Percentiles rank a stretch among this genome's conserved stretches.
These are phyloP conservation scores for Globisporangium iwayamae DNA, from an alignment of 352 stramenopile species.

Conservation along the genomic window DNA sequence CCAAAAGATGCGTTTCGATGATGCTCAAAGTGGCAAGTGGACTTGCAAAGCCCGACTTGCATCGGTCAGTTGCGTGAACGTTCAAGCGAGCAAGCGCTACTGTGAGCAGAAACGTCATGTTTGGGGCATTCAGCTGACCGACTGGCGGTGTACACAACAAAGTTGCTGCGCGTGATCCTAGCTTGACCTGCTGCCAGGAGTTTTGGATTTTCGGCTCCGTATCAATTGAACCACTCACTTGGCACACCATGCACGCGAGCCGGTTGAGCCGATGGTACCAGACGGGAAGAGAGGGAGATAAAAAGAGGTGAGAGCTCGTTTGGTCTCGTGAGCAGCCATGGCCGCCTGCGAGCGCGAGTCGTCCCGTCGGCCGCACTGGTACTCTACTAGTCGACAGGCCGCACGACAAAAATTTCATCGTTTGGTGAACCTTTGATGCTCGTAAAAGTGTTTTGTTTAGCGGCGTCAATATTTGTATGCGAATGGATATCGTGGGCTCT, in stretches of 20 bases:
- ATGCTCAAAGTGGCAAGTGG: background rate
- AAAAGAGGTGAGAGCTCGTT: no score
- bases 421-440: background rate
- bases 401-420: background rate
- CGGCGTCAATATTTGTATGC: background rate
- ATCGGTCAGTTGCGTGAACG: background rate
- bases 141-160: no score
- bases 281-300: background rate
- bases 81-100: background rate
- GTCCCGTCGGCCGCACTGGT: background rate
- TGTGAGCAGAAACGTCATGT: constrained; percentile 4
- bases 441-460: background rate
- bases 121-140: background rate
- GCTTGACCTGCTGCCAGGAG: background rate
- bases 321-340: no score
- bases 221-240: background rate
- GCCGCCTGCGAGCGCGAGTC: no score
- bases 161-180: background rate
- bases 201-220: background rate
- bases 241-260: background rate
- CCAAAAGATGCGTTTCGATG: constrained; percentile 12
- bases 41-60: background rate
- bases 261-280: background rate
- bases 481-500: background rate
- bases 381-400: background rate